Base-by-base conservation (phyloP, 169 alveolate species). In the Eimeria acervulina region DNA sequence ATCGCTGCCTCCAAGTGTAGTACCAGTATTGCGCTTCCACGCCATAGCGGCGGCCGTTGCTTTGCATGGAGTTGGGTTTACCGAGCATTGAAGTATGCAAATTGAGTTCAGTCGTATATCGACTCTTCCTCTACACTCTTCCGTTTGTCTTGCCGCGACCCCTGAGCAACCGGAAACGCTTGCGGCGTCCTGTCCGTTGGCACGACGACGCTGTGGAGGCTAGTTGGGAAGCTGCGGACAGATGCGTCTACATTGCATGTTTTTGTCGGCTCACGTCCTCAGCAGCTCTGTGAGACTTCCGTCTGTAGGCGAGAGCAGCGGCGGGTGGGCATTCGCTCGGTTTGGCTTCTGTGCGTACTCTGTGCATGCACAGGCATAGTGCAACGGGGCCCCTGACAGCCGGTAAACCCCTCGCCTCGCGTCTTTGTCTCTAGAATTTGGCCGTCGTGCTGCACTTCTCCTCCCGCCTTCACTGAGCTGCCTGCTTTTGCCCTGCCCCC, bases 101-200 rank as follows among this genome's bases (percentile, higher is more conserved):
- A 68, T 33, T 68, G 47, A 68, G 33, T 68, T 31, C 44, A 68
- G 47, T 68, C 33, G 47, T 68, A 31, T 68, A 68, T 68, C 47
- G 47, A 68, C 42, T 31, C 47, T 17, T n/a, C 23, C 80, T 15
- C 47, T 33, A 33, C 28, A 31, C 47, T 28, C 47, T 28, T 42
- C 80, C 80, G 42, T 68, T 68, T 68, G 80, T 68, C 80, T 68
- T 68, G 80, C 26, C 12, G 80, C 80, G 44, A 68, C 80, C 80
- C 80, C 44, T 68, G 80, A 33, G 74, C 80, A 33, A 33, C 80
- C 26, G 4, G 31, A 31, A n/a, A 28, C 74, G 7, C 44, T 47
- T 31, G 44, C 19, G 47, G 80, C 80, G 80, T 63, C 74, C 74
- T 63, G 74, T 63, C 47, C 28, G 6, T 10, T 68, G 80, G 80